Base-by-base conservation (phyloP, 2,329 filamentous ascomycete genomes). In the Penicillium olsonii region DNA sequence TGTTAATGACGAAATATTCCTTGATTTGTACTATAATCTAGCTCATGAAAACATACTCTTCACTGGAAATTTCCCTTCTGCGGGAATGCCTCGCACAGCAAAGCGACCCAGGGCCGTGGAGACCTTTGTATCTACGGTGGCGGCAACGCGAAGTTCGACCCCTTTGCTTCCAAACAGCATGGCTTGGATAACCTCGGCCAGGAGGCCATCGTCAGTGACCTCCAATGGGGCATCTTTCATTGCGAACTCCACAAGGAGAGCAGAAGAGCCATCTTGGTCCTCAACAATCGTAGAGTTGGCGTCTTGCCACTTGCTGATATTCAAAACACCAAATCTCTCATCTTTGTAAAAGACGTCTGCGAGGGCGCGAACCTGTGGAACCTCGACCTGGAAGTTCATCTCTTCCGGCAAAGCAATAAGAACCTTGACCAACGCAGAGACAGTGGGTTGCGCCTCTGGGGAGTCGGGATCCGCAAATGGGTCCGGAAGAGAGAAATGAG, bases 401-500 rank as follows among this genome's bases (percentile, higher is more conserved):
- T 96, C 88, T 37, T 88, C 80, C 0, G 94, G 94, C 27, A 97
- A 70, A 10, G 78, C 84, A 20, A 95, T 87, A 15, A 92, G 77
- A 10, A 92, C 92, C 52, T 88, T 78, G 38, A 96, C 87, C 17
- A 87, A 85, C 3, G 92, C 92, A 24, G 90, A 95, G 14, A 99
- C 85, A 46, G 82, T 85, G 9, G 92, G 91, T 46, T 87, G 83
- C 4, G 87, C 79, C 42, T 86, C 83, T 0, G 90, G 88, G 10
- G 85, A 83, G 49, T 81, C 83, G 0, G 89, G 88, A 15, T 91
- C 84, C 2, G 90, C 89, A 61, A 87, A 82, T 0, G 89, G 87
- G 61, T 91, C 84, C 0, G 94, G 94, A 38, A 99, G 75, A 41
- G 83, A 84, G 68, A 99, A 96, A 62, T 95, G 84, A 34, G 95